phyloP scores from a whole-genome alignment of 2,329 filamentous ascomycete genomes.

The Ophiocordyceps unilateralis region DNA sequence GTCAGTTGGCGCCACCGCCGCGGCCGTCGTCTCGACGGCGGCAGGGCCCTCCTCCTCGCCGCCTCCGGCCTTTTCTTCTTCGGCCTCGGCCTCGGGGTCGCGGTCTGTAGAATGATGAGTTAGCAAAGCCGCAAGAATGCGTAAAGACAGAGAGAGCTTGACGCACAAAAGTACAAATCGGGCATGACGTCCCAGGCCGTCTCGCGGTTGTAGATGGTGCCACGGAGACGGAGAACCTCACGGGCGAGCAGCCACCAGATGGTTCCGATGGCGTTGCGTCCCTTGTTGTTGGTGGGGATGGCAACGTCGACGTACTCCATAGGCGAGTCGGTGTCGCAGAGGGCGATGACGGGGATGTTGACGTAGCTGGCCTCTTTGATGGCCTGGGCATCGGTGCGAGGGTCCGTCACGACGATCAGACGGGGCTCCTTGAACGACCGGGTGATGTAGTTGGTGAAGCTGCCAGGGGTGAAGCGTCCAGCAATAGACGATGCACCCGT shows the following conservation, averaged over 20 bases:
- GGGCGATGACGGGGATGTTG: constrained; percentile 99
- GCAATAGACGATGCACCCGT: constrained; percentile 96
- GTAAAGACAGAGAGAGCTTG: not conserved
- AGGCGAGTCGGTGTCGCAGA: constrained; percentile 97
- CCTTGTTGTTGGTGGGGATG: constrained; percentile 99
- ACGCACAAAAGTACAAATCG: constrained; percentile 95
- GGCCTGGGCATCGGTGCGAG: constrained; percentile 97
- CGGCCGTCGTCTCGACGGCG: constrained; percentile 56
- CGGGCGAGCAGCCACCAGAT: constrained; percentile 99
- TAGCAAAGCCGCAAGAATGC: not conserved
- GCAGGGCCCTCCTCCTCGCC: constrained; percentile 70
- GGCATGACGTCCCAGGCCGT: constrained; percentile 98
- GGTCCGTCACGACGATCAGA: constrained; percentile 98
- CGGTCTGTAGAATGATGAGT: constrained; percentile 42
- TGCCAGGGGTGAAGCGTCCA: constrained; percentile 99
- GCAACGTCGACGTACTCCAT: constrained; percentile 99
- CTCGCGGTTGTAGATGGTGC: constrained; percentile 91
- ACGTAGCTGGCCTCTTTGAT: constrained; percentile 99
- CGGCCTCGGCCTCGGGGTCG: constrained; percentile 97
- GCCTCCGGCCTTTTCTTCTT: constrained; percentile 88
- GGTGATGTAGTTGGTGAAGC: constrained; percentile 99
- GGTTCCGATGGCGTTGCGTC: constrained; percentile 94
- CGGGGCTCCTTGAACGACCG: constrained; percentile 99
- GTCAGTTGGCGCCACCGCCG: constrained; percentile 38
- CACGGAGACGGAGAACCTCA: constrained; percentile 97